Evolutionary conservation across 495 filamentous ascomycete genomes (phyloP), one percentile per base, ranked within the genome.

Genomic region (Cercophora scortea): DNA sequence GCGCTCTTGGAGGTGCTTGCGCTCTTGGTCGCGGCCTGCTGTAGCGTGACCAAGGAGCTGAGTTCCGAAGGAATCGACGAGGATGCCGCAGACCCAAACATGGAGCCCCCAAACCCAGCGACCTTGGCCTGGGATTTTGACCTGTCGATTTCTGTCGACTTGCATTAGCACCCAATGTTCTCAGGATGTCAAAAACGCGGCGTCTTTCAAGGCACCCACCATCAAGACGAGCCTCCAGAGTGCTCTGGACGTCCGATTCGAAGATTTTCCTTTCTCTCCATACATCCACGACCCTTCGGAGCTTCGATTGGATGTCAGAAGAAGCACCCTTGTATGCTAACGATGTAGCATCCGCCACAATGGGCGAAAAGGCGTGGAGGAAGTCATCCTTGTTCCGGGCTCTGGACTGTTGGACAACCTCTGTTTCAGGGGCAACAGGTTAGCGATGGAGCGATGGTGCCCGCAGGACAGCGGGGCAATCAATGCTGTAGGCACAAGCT

Each of bases 351-450:
- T 97, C 94, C 2, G 84, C 89, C 50, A 98, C 87, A 59, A 95
- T 81, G 8, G 90, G 89, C 4, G 89, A 86, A 67, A 95, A 96
- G 5, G 93, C 90, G 32, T 85, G 80, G 13, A 95, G 69, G 58
- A 99, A 99, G 50, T 99, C 93, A 34, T 90, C 82, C 71, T 94
- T 95, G 42, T 82, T 81, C 41, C 90, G 86, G 17, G 85, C 89
- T 63, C 92, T 94, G 9, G 90, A 95, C 63, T 96, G 92, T 63
- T 99, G 93, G 18, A 86, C 85, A 42, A 99, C 89, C 75, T 99
- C 93, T 95, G 65, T 51, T 57, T 16, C 54, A 40, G 42, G 45
- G 10, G 15, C 2, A 40, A 33, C 16, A 47, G 19, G 56, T 71
- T 38, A 70, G 67, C 48, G 56, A 16, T 32, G 38, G 25, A 25